Percentiles rank a stretch among this genome's conserved stretches.
Conservation (phyloP, 225 moss, liverwort and hornwort species). For the Antitrichia curtipendula region DNA sequence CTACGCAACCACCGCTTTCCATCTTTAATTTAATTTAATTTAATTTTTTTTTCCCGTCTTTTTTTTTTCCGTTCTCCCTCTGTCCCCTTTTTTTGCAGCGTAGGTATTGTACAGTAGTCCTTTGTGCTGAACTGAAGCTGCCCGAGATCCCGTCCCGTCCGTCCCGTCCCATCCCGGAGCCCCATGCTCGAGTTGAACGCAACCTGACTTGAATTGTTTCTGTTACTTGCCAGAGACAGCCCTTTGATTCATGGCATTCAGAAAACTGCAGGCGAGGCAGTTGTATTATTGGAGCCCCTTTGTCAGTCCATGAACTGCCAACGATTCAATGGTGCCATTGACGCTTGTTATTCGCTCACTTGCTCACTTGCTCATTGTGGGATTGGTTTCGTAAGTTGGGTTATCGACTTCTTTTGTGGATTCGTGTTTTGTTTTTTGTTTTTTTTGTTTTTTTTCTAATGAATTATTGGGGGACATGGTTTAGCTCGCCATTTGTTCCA, state of each 20-base stretch:
- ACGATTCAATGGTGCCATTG: not conserved
- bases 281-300: constrained; percentile 16
- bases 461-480: not conserved
- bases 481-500: not conserved
- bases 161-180: not conserved
- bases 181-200: not conserved
- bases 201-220: not conserved
- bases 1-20: not conserved
- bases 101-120: too few relatives aligned
- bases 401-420: not conserved
- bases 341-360: not conserved
- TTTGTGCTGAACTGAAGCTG: not conserved
- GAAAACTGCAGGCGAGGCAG: not conserved
- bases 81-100: too few relatives aligned
- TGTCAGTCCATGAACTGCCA: constrained; percentile 5
- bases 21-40: not conserved
- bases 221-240: not conserved
- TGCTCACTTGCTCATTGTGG: not conserved
- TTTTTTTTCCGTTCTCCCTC: too few relatives aligned
- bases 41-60: too few relatives aligned
- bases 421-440: too few relatives aligned
- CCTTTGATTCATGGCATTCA: not conserved
- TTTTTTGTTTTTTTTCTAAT: not conserved
- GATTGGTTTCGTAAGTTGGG: not conserved
- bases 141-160: not conserved